Base-by-base conservation (phyloP, 2,329 filamentous ascomycete species). In the Aspergillus spinulosporus region DNA sequence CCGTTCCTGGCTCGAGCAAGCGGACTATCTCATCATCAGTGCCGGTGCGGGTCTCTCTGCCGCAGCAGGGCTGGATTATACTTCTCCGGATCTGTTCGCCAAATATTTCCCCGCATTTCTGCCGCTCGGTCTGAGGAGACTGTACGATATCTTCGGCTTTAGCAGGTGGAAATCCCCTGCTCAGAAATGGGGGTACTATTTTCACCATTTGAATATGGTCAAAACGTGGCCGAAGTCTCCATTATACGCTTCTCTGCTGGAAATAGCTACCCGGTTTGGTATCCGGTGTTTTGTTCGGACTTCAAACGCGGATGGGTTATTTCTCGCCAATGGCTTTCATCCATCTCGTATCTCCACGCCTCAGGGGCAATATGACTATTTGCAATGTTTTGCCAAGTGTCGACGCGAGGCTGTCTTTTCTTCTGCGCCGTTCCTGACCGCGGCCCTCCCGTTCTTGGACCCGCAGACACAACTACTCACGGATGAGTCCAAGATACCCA, bases 111-210 rank as follows among this genome's bases (percentile, higher is more conserved):
- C 64, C 2, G 62, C 58, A 54, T 70, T 75, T 46, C 52, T 57
- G 55, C 65, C 69, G 59, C 67, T 70, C 50, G 75, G 61, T 1
- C 49, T 66, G n/a, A 43, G 47, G 4, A 52, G 53, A 1, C 42
- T 66, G 11, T 63, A 66, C 44, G 64, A 65, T 31, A 56, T 59
- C 5, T 59, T 66, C 15, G 62, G 62, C 4, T 64, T 62, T 29
- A 34, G 47, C 2, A 54, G 45, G 6, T 66, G 63, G 64, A 48
- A 53, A 4, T 57, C 56, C 3, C 47, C 37, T 9, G 11, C 14
- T 2, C 59, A 64, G 15, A 64, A 64, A 60, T 65, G 61, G 63
- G 62, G 63, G 4, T 66, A 64, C 40, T 65, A 58, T 11, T 60
- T 66, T 21, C 48, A 56, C 15, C 60, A 65, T 21, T 44, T 66